Percentiles rank a stretch among this genome's conserved stretches.
phyloP scores from a whole-genome alignment of 1,284 basidiomycete species.

The Ustilago shanxiensis region DNA sequence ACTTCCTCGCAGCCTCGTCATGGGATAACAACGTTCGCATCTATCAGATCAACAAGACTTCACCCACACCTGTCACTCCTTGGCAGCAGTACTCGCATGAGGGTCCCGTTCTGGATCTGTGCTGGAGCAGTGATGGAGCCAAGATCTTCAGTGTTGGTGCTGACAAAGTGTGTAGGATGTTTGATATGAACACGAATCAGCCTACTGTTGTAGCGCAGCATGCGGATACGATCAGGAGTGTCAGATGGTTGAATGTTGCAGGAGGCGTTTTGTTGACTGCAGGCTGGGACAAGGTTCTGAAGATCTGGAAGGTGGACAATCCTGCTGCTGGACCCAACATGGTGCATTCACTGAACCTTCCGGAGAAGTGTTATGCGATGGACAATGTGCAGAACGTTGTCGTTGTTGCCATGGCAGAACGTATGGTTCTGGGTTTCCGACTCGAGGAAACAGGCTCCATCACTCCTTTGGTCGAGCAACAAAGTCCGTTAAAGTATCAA shows the following conservation, averaged over 20 bases:
- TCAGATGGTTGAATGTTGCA: slow-evolving; percentile 81
- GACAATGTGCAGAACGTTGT: slow-evolving; percentile 87
- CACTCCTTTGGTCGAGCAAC: slow-evolving; percentile 53
- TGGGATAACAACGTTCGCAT: slow-evolving; percentile 73
- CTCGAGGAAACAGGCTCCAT: slow-evolving; percentile 75
- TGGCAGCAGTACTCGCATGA: slow-evolving; percentile 78
- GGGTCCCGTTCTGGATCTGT: slow-evolving; percentile 83
- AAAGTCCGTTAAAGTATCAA: slow-evolving; percentile 81
- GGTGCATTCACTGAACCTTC: slow-evolving; percentile 73
- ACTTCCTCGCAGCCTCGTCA: slow-evolving; percentile 71
- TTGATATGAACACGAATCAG: slow-evolving; percentile 80
- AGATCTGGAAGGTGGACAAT: slow-evolving; percentile 70
- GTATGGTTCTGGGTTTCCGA: slow-evolving; percentile 89
- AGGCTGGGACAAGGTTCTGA: slow-evolving; percentile 91
- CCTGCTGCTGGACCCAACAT: slow-evolving; percentile 49
- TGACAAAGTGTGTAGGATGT: slow-evolving; percentile 85
- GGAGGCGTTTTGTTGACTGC: slow-evolving; percentile 84
- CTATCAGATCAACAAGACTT: slow-evolving; percentile 75
- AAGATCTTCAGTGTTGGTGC: slow-evolving; percentile 87
- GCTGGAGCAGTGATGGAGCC: slow-evolving; percentile 86
- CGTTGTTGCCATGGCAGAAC: slow-evolving; percentile 90
- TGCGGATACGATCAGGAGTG: slow-evolving; percentile 82
- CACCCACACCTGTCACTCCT: slow-evolving; percentile 79
- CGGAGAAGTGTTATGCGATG: slow-evolving; percentile 87
- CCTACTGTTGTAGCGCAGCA: slow-evolving; percentile 81